Evolutionary conservation across 108 stramenopile species (phyloP).

Genomic region (Fistulifera pelliculosa): DNA sequence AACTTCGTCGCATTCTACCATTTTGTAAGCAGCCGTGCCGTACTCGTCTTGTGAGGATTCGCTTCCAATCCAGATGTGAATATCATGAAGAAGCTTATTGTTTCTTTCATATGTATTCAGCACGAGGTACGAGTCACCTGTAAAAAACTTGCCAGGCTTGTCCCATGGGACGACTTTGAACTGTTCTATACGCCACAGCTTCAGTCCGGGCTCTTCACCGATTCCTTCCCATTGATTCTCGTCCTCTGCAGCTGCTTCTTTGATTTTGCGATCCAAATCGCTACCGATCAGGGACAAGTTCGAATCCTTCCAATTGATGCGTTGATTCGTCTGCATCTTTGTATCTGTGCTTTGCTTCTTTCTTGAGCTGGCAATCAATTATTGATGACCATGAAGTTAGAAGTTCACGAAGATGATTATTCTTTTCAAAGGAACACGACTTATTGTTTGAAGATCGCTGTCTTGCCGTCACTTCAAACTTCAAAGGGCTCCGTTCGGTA

Average conservation of each 20-base stretch:
- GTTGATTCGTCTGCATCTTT: conserved; percentile 5
- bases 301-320: conserved; percentile 26
- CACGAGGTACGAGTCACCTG: conserved; percentile 86
- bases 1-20: conserved; percentile 87
- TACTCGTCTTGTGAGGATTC: conserved; percentile 86
- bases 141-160: conserved; percentile 58
- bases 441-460: too few relatives aligned
- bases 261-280: conserved; percentile 38
- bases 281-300: conserved; percentile 33
- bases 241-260: conserved; percentile 41
- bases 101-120: conserved; percentile 38
- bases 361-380: too few relatives aligned
- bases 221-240: conserved; percentile 46
- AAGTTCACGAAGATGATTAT: too few relatives aligned
- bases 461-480: too few relatives aligned
- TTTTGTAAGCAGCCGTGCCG: conserved; percentile 83
- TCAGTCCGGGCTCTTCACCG: conserved; percentile 37
- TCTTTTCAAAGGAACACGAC: too few relatives aligned
- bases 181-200: conserved; percentile 86
- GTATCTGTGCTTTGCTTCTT: conserved; percentile 5
- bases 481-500: too few relatives aligned
- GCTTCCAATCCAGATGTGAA: conserved; percentile 82
- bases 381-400: too few relatives aligned
- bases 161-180: conserved; percentile 30
- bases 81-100: conserved; percentile 36